Evolutionary conservation across 2,329 filamentous ascomycete species (phyloP).

Genomic region (Phyllosticta citrichinensis): DNA sequence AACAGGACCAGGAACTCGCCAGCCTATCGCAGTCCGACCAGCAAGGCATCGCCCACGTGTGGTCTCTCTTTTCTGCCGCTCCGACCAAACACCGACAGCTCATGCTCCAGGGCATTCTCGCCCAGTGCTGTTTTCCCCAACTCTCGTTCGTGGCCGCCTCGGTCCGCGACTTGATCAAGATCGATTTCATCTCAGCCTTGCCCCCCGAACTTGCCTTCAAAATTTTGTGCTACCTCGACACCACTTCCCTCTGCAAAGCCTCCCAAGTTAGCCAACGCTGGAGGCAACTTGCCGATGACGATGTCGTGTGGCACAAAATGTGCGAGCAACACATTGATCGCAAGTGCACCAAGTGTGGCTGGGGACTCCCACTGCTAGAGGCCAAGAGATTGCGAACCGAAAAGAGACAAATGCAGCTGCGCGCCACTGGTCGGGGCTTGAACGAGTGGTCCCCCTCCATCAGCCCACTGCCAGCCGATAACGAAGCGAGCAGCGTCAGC

Average conservation of each 20-base stretch:
- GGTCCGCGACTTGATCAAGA: conserved; percentile 89
- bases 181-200: conserved; percentile 86
- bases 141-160: conserved; percentile 85
- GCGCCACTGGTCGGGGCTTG: conserved; percentile 49
- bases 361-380: conserved; percentile 84
- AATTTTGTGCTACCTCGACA: conserved; percentile 87
- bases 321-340: conserved; percentile 93
- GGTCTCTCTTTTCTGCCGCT: conserved; percentile 94
- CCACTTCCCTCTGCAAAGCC: conserved; percentile 87
- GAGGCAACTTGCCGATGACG: conserved; percentile 86
- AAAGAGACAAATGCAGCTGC: conserved; percentile 71
- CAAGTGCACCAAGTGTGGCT: conserved; percentile 91
- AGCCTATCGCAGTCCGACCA: conserved; percentile 75
- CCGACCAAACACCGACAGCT: conserved; percentile 88
- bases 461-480: conserved; percentile 28
- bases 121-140: conserved; percentile 95
- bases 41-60: conserved; percentile 92
- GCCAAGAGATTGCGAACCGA: conserved; percentile 78
- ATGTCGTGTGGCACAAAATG: conserved; percentile 97
- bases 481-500: conserved; percentile 10
- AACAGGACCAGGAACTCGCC: conserved; percentile 57
- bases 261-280: conserved; percentile 86
- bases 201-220: conserved; percentile 88
- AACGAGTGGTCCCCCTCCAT: conserved; percentile 44
- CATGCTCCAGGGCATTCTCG: conserved; percentile 92